Base-by-base conservation (phyloP, 352 stramenopile genomes). In the Aphanomyces euteiches region DNA sequence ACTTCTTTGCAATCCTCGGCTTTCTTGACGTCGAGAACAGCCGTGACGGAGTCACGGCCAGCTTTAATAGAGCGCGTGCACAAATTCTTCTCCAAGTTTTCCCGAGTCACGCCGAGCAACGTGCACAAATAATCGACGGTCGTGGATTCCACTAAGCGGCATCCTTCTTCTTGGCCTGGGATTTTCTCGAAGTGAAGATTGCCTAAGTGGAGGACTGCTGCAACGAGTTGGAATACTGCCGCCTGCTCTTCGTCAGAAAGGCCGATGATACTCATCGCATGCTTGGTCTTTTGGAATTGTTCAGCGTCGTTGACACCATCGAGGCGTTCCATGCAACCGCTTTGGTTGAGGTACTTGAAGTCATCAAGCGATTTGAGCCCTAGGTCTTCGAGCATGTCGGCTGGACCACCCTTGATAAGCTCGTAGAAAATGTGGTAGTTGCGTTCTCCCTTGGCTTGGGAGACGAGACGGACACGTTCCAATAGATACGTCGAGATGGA, bases 401-500 rank as follows among this genome's bases (percentile, higher is more conserved):
- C 75, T 2, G 78, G 90, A 2, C 84, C 86, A 13, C 93, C 93
- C n/a, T 79, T 75, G 72, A 88, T 82, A 69, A 98, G 81, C 76
- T 99, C 95, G 74, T 99, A 99, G 70, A 99, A 99, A 66, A 98
- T 96, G 74, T 99, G 97, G 77, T 98, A 99, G 67, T 97, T 98
- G 38, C 97, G 90, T 73, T 99, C 97, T 5, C 90, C 92, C n/a
- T 94, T 86, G 45, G 83, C 84, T 50, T 98, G 94, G 2, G 85
- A 92, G 36, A 99, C 90, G 4, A 99, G 77, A 15, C 96, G 85
- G 8, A 98, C 93, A 63, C 98, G 97, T 75, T 99, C 96, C 5
- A 99, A 75, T 28, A 99, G 74, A 63, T 99, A 99, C 13, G 95
- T 98, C 10, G 84, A 89, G 61, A 95, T 92, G 7, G 79, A 79